Evolutionary conservation across 495 filamentous ascomycete genomes (phyloP).

Genomic region (Delitschia confertaspora): DNA sequence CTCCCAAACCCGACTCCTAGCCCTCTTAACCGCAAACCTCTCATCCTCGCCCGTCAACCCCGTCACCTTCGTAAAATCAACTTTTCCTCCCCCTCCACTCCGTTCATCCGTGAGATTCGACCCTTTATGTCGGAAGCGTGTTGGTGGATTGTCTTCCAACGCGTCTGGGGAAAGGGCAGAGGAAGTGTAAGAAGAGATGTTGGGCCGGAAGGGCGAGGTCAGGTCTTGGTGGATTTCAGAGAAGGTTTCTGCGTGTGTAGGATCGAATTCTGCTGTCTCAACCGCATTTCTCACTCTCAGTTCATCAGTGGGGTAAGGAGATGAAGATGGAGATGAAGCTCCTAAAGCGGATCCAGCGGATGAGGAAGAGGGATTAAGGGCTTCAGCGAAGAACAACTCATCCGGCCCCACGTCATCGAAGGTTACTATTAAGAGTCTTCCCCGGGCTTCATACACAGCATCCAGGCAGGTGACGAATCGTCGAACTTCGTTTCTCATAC

Average conservation of each 20-base stretch:
- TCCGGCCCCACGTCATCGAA: slow-evolving; percentile 53
- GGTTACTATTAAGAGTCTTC: slow-evolving; percentile 53
- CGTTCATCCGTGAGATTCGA: slow-evolving; percentile 11
- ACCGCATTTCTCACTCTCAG: neutral
- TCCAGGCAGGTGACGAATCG: slow-evolving; percentile 64
- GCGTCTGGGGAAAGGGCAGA: slow-evolving; percentile 30
- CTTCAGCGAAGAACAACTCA: slow-evolving; percentile 55
- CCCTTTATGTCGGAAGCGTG: slow-evolving; percentile 22
- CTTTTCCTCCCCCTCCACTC: slow-evolving; percentile 43
- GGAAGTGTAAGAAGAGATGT: slow-evolving; percentile 49
- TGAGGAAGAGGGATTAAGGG: neutral
- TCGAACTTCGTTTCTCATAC: slow-evolving; percentile 62
- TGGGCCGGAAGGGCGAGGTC: slow-evolving; percentile 61
- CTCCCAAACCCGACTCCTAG: slow-evolving; percentile 59
- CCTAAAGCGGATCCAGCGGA: no score
- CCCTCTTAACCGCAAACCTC: slow-evolving; percentile 61
- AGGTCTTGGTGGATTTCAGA: slow-evolving; percentile 63
- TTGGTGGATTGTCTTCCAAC: slow-evolving; percentile 39
- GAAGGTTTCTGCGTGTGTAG: slow-evolving; percentile 57
- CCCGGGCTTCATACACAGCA: slow-evolving; percentile 60
- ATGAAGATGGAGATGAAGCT: no score
- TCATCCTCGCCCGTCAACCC: slow-evolving; percentile 66
- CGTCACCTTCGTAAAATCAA: slow-evolving; percentile 44
- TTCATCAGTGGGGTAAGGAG: neutral
- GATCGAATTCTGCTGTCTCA: slow-evolving; percentile 34